These are phyloP conservation scores for Crithidia brevicula DNA, from an alignment of 208 protist genomes.

Conservation along the genomic window DNA sequence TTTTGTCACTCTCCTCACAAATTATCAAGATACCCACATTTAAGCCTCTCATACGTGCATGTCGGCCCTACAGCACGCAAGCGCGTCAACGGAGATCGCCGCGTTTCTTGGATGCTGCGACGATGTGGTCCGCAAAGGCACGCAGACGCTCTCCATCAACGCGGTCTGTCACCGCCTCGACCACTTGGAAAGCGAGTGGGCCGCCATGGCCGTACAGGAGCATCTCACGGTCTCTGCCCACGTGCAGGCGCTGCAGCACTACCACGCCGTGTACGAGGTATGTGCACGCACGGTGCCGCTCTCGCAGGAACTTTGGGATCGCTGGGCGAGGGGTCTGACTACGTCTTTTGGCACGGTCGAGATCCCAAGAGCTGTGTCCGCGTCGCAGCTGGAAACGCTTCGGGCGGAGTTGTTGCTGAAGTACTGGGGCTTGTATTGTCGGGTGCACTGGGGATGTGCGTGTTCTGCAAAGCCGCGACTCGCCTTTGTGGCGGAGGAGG, in stretches of 20 bases:
- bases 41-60: too few relatives aligned
- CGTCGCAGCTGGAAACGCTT: constrained; percentile 1
- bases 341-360: background rate
- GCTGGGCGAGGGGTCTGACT: constrained; percentile 15
- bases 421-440: constrained; percentile 25
- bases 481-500: constrained; percentile 10
- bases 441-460: constrained; percentile 17
- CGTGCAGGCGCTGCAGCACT: constrained; percentile 36
- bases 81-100: constrained; percentile 18
- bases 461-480: constrained; percentile 15
- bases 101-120: constrained; percentile 18
- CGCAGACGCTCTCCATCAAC: constrained; percentile 17
- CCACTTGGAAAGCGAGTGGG: constrained; percentile 23
- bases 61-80: constrained; percentile 16
- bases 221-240: constrained; percentile 3
- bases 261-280: constrained; percentile 38
- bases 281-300: constrained; percentile 38
- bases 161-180: constrained; percentile 22
- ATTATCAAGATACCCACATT: too few relatives aligned
- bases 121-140: constrained; percentile 23
- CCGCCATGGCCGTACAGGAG: background rate
- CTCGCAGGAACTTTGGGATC: constrained; percentile 1
- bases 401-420: constrained; percentile 6
- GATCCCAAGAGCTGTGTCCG: background rate
- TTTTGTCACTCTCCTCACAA: too few relatives aligned